phyloP scores from a whole-genome alignment of 345 rosid species.

The Combretum micranthum region DNA sequence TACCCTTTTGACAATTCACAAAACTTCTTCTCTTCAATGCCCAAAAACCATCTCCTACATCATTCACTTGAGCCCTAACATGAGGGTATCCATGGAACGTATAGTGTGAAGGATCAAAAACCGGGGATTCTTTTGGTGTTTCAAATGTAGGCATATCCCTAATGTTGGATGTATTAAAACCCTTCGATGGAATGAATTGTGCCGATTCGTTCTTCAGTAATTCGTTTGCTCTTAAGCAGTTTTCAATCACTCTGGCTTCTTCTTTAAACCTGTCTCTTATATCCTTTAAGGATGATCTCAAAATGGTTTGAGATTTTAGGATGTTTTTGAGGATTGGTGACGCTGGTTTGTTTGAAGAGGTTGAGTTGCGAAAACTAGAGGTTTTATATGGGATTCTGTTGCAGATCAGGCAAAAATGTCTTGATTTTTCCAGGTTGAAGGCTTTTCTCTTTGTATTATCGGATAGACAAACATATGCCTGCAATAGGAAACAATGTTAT shows the following conservation, averaged over 20 bases:
- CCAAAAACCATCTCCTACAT: constrained; percentile 23
- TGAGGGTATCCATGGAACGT: constrained; percentile 67
- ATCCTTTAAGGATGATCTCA: constrained; percentile 30
- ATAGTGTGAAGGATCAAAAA: constrained; percentile 65
- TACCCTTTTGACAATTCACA: constrained; percentile 10
- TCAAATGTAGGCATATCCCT: constrained; percentile 12
- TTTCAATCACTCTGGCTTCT: constrained; percentile 77
- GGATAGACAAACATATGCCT: constrained; percentile 74
- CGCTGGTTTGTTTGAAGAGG: constrained; percentile 11
- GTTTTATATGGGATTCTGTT: constrained; percentile 28
- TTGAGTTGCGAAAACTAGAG: not conserved
- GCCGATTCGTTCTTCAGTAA: constrained; percentile 23
- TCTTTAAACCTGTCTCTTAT: constrained; percentile 61
- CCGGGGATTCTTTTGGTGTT: constrained; percentile 42
- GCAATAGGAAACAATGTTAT: constrained; percentile 8
- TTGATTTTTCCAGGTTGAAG: constrained; percentile 52
- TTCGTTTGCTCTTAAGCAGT: constrained; percentile 47
- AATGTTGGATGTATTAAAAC: not conserved
- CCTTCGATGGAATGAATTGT: constrained; percentile 17
- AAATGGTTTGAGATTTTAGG: constrained; percentile 13
- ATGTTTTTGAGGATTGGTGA: constrained; percentile 11
- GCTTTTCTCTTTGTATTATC: constrained; percentile 48
- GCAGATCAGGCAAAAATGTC: constrained; percentile 50
- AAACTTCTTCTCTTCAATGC: constrained; percentile 8
- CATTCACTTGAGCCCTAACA: constrained; percentile 30